These are phyloP conservation scores for Fistulinella cinereoalba DNA, from an alignment of 1,284 basidiomycete genomes.

Conservation along the genomic window DNA sequence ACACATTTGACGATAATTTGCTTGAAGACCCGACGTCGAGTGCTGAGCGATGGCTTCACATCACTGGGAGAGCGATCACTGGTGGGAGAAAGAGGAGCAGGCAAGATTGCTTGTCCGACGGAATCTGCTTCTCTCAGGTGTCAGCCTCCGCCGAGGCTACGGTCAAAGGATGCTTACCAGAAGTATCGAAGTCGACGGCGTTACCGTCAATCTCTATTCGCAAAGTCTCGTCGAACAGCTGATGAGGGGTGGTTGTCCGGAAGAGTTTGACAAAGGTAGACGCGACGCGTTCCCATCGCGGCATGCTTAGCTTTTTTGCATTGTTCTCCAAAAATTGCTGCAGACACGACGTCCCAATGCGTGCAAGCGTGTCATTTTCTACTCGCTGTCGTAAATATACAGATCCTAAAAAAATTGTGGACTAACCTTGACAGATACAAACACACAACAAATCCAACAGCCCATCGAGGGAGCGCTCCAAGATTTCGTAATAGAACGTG, in stretches of 20 bases:
- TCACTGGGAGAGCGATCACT: constrained; percentile 50
- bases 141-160: constrained; percentile 4
- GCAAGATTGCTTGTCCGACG: constrained; percentile 70
- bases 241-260: constrained; percentile 96
- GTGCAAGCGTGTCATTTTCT: constrained; percentile 98
- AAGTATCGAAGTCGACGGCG: constrained; percentile 53
- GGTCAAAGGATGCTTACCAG: constrained; percentile 39
- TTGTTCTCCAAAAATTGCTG: constrained; percentile 96
- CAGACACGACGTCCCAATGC: constrained; percentile 97
- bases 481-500: constrained; percentile 91
- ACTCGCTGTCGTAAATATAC: constrained; percentile 12
- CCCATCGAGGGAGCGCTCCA: constrained; percentile 89
- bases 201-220: constrained; percentile 75
- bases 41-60: constrained; percentile 53
- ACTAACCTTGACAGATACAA: constrained; percentile 96
- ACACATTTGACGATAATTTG: constrained; percentile 99
- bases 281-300: constrained; percentile 90
- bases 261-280: constrained; percentile 95
- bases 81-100: constrained; percentile 72
- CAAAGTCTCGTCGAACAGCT: constrained; percentile 90
- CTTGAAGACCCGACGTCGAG: constrained; percentile 91
- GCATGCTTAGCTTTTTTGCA: constrained; percentile 80
- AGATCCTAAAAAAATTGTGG: background rate
- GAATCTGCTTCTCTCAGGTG: constrained; percentile 39
- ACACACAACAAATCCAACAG: constrained; percentile 91